Conservation (phyloP, 2,329 filamentous ascomycete species). For the Penicillium sp. region DNA sequence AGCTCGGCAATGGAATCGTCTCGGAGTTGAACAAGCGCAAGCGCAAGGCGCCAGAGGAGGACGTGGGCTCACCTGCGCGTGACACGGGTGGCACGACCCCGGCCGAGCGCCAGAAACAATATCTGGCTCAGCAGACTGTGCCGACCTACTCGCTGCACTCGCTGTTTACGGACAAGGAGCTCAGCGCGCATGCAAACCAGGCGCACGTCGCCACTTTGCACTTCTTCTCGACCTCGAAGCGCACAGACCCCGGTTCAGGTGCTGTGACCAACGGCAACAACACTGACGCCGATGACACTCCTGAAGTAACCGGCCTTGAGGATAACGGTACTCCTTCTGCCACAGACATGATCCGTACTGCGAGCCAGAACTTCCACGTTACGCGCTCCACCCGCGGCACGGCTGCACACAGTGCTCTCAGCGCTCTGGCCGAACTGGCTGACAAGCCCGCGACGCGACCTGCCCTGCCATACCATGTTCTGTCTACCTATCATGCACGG, state of each 20-base stretch:
- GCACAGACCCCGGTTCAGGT: slow-evolving; percentile 40
- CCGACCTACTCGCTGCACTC: slow-evolving; percentile 58
- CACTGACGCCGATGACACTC: slow-evolving; percentile 39
- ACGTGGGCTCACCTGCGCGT: slow-evolving; percentile 55
- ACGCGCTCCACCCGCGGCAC: slow-evolving; percentile 52
- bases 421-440: slow-evolving; percentile 54
- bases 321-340: slow-evolving; percentile 39
- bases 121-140: slow-evolving; percentile 54
- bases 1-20: slow-evolving; percentile 46
- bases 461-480: slow-evolving; percentile 44
- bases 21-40: slow-evolving; percentile 54
- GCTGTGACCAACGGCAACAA: slow-evolving; percentile 39
- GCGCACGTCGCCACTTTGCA: slow-evolving; percentile 57
- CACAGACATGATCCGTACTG: slow-evolving; percentile 58
- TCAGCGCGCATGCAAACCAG: slow-evolving; percentile 57
- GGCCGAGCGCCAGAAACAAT: slow-evolving; percentile 51
- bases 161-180: slow-evolving; percentile 65
- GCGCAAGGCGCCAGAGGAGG: slow-evolving; percentile 56
- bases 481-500: slow-evolving; percentile 44
- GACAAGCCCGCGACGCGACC: slow-evolving; percentile 46
- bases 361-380: slow-evolving; percentile 54
- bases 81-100: slow-evolving; percentile 45
- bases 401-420: slow-evolving; percentile 49
- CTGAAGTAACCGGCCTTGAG: slow-evolving; percentile 38
- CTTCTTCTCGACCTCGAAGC: slow-evolving; percentile 55